Percentiles rank a stretch among this genome's conserved stretches.
phyloP scores from a whole-genome alignment of 2,329 filamentous ascomycete genomes.

The Stromatinia cepivora region DNA sequence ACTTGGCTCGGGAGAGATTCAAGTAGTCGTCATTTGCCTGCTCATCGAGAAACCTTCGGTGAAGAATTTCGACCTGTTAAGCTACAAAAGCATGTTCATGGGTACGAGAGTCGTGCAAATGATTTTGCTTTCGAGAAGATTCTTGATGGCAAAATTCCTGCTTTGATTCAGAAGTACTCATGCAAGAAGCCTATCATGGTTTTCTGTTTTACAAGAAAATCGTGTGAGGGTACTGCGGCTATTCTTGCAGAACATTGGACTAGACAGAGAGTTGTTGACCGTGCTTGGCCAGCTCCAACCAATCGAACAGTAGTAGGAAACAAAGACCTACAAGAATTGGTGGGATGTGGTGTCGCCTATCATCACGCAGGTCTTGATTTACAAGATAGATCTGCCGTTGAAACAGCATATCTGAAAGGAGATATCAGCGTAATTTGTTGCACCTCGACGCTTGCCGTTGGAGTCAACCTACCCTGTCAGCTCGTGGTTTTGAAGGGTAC shows the following conservation, averaged over 20 bases:
- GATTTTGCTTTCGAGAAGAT: slow-evolving; percentile 76
- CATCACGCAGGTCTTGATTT: slow-evolving; percentile 75
- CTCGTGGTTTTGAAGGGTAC: slow-evolving; percentile 84
- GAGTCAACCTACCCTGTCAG: slow-evolving; percentile 81
- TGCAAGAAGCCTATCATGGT: slow-evolving; percentile 76
- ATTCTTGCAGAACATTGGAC: slow-evolving; percentile 67
- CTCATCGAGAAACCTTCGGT: slow-evolving; percentile 68
- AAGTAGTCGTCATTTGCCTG: slow-evolving; percentile 60
- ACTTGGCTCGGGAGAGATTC: slow-evolving; percentile 72
- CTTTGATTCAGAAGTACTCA: slow-evolving; percentile 66
- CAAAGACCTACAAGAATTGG: slow-evolving; percentile 56
- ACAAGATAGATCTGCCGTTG: slow-evolving; percentile 64
- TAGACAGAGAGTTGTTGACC: slow-evolving; percentile 50
- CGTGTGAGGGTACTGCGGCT: slow-evolving; percentile 66
- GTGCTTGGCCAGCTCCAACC: slow-evolving; percentile 63
- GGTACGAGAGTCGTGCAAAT: slow-evolving; percentile 62
- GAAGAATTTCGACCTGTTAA: slow-evolving; percentile 80
- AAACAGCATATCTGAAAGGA: slow-evolving; percentile 67
- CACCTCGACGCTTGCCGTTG: slow-evolving; percentile 81
- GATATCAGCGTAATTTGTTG: slow-evolving; percentile 82
- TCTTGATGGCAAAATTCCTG: slow-evolving; percentile 64
- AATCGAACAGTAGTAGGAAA: slow-evolving; percentile 54
- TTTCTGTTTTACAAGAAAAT: slow-evolving; percentile 77
- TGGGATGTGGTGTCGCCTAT: slow-evolving; percentile 66
- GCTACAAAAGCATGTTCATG: slow-evolving; percentile 74